phyloP scores from a whole-genome alignment of 768 basidiomycete species.

The Leucocoprinus birnbaumii region DNA sequence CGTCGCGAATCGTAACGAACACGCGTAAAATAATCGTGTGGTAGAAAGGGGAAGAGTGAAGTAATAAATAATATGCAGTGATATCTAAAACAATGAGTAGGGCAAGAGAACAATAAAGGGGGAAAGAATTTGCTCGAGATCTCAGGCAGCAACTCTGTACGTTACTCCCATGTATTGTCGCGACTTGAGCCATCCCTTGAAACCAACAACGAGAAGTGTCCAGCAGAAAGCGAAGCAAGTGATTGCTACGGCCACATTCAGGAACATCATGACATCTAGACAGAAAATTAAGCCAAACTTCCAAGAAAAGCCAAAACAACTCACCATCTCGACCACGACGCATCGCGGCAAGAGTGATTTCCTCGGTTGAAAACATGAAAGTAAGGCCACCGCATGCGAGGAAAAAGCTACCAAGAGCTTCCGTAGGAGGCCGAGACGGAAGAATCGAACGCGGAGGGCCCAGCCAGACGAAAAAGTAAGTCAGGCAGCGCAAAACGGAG shows the following conservation, averaged over 20 bases:
- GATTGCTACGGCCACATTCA: conserved; percentile 80
- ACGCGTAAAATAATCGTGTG: neutral
- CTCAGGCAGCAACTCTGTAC: conserved; percentile 25
- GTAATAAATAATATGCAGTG: conserved; percentile 6
- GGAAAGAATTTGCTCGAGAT: conserved; percentile 11
- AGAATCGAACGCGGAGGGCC: conserved; percentile 79
- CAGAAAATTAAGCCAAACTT: neutral
- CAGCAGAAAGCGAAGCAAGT: conserved; percentile 88
- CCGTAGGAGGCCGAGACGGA: conserved; percentile 91
- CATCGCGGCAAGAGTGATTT: conserved; percentile 90
- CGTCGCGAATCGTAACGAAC: neutral
- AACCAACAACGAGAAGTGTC: conserved; percentile 68
- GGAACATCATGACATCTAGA: conserved; percentile 85
- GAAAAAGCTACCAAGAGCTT: conserved; percentile 85
- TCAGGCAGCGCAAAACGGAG: conserved; percentile 77
- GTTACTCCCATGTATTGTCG: conserved; percentile 27
- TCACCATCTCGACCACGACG: conserved; percentile 80
- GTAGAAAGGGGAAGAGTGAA: neutral
- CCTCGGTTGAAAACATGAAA: conserved; percentile 90
- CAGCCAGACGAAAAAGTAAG: conserved; percentile 95
- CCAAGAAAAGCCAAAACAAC: conserved; percentile 17
- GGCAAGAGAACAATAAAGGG: neutral
- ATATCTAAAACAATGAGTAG: neutral
- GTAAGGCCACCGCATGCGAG: conserved; percentile 84
- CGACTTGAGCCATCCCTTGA: conserved; percentile 79